Percentiles rank a stretch among this genome's conserved stretches.
phyloP scores from a whole-genome alignment of 1,284 basidiomycete species.

The Tylopilus sp. region DNA sequence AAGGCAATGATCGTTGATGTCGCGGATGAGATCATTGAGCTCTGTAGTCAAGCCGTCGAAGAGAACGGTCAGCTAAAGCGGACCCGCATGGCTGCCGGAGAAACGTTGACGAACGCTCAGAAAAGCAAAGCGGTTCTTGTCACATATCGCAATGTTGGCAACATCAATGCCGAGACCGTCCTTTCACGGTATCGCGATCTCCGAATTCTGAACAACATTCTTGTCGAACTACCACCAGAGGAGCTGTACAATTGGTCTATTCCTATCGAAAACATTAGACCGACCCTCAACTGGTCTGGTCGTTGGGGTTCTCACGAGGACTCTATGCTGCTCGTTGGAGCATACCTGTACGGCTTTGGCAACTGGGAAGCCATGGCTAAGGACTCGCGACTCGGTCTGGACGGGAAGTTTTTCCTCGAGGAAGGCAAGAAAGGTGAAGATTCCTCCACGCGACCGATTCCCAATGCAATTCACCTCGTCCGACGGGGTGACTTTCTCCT shows the following conservation, averaged over 20 bases:
- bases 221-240: constrained; percentile 54
- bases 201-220: constrained; percentile 80
- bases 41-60: constrained; percentile 80
- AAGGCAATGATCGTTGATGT: constrained; percentile 87
- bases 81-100: constrained; percentile 71
- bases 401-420: constrained; percentile 95
- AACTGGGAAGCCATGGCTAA: constrained; percentile 96
- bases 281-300: constrained; percentile 93
- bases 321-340: constrained; percentile 89
- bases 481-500: constrained; percentile 94
- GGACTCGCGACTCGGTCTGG: constrained; percentile 78
- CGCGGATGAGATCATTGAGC: constrained; percentile 87
- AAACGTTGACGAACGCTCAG: constrained; percentile 78
- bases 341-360: constrained; percentile 91
- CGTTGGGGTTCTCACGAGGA: constrained; percentile 94
- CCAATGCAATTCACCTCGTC: constrained; percentile 95
- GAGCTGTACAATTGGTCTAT: constrained; percentile 81
- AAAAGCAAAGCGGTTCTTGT: constrained; percentile 96
- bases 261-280: constrained; percentile 88
- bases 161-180: constrained; percentile 97
- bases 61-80: constrained; percentile 81
- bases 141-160: constrained; percentile 82
- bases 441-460: constrained; percentile 75
- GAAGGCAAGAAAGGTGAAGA: constrained; percentile 90
- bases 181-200: constrained; percentile 88